phyloP scores from a whole-genome alignment of 225 moss, liverwort and hornwort species.

The Climacium dendroides region DNA sequence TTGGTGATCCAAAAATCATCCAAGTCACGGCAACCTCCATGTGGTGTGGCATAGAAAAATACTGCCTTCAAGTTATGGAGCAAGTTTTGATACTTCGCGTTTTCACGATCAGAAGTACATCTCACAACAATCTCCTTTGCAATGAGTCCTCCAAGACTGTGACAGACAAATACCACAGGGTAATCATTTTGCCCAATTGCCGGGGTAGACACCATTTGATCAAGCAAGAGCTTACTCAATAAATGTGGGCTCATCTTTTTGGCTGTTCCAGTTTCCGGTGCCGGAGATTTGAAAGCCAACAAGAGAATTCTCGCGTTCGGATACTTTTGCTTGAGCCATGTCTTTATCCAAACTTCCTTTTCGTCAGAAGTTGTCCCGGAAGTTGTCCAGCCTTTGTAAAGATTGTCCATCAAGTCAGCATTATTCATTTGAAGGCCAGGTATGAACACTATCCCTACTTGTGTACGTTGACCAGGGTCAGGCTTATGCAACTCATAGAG shows the following conservation, averaged over 20 bases:
- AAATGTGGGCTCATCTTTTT: neutral
- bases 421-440: neutral
- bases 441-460: neutral
- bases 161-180: neutral
- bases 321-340: neutral
- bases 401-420: no score
- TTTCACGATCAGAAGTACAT: no score
- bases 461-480: neutral
- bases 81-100: no score
- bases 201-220: neutral
- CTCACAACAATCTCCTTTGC: no score
- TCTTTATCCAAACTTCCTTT: no score
- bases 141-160: neutral
- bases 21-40: no score
- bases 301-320: neutral
- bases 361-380: no score
- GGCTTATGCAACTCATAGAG: neutral
- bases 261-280: neutral
- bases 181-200: neutral
- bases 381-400: no score
- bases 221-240: neutral
- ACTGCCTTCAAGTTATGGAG: no score
- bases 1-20: neutral
- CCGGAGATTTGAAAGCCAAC: neutral
- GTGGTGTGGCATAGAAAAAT: no score